Percentiles rank a stretch among this genome's conserved stretches.
Evolutionary conservation across 2,329 filamentous ascomycete genomes (phyloP).

Genomic region (Stemphylium beticola): DNA sequence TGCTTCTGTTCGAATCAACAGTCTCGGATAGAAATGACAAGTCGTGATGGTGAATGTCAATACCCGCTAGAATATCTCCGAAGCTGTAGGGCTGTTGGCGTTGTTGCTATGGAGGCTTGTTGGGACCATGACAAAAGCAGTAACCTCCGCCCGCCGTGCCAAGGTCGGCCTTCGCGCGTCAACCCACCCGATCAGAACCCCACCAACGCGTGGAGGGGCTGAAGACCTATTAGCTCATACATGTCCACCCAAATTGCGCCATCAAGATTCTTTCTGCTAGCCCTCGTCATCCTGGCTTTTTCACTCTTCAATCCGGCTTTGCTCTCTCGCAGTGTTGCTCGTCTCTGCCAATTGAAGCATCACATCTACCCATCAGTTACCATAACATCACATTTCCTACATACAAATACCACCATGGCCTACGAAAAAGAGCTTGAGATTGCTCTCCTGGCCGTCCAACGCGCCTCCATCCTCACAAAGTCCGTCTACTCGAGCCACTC

Average conservation of each 20-base stretch:
- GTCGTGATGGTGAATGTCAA: neutral
- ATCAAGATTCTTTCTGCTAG: conserved; percentile 40
- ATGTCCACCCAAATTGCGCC: conserved; percentile 34
- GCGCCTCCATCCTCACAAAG: conserved; percentile 77
- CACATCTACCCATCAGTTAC: conserved; percentile 39
- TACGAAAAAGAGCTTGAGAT: conserved; percentile 82
- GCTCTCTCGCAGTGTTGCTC: conserved; percentile 36
- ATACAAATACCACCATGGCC: conserved; percentile 40
- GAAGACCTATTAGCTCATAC: conserved; percentile 20
- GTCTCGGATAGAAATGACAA: neutral
- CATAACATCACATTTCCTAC: conserved; percentile 15
- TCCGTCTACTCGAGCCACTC: conserved; percentile 84
- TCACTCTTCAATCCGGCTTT: conserved; percentile 37
- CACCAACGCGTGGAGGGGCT: conserved; percentile 21
- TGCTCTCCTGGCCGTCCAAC: conserved; percentile 87
- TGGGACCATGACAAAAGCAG: conserved; percentile 17
- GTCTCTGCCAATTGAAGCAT: conserved; percentile 39
- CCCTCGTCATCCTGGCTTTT: conserved; percentile 42
- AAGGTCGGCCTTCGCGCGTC: conserved; percentile 14
- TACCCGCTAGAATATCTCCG: neutral
- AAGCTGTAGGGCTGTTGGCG: conserved; percentile 9
- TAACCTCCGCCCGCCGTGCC: conserved; percentile 29
- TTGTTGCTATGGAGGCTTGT: conserved; percentile 24
- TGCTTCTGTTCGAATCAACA: neutral
- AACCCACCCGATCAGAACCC: conserved; percentile 19